A percentile compares a stretch with the other conserved stretches of the same genome.
phyloP scores from a whole-genome alignment of 768 basidiomycete species.

The Lactarius psammicola region DNA sequence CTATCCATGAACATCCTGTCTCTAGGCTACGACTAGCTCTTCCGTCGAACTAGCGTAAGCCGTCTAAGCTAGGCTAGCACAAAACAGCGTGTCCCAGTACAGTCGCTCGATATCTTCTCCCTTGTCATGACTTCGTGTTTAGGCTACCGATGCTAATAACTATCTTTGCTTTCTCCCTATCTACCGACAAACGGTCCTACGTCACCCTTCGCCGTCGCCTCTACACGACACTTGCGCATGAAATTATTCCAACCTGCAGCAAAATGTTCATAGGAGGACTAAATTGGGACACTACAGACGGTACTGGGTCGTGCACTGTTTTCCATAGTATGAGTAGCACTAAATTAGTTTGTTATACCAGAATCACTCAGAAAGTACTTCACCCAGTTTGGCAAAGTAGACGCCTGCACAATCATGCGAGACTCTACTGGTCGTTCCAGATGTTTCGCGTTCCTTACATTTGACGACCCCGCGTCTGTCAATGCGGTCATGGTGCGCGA shows the following conservation, averaged over 20 bases:
- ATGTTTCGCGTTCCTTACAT: constrained; percentile 97
- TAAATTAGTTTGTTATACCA: constrained; percentile 40
- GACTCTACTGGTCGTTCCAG: constrained; percentile 89
- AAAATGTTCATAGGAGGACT: constrained; percentile 99
- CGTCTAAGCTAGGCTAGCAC: constrained; percentile 59
- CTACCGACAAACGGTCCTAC: constrained; percentile 29
- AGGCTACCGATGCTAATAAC: constrained; percentile 77
- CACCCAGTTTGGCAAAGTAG: constrained; percentile 90
- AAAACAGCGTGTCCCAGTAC: constrained; percentile 52
- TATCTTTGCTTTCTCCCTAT: constrained; percentile 46
- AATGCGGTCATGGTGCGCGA: constrained; percentile 93
- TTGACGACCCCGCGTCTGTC: constrained; percentile 86
- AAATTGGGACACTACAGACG: constrained; percentile 99
- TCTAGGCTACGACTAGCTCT: constrained; percentile 31
- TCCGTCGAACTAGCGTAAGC: constrained; percentile 32
- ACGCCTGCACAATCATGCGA: constrained; percentile 97
- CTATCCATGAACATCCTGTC: constrained; percentile 25
- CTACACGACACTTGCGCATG: constrained; percentile 19
- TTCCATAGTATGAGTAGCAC: constrained; percentile 39
- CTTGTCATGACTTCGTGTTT: constrained; percentile 55
- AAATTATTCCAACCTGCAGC: constrained; percentile 46
- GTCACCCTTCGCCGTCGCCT: constrained; percentile 19
- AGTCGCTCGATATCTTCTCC: constrained; percentile 56
- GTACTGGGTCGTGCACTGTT: constrained; percentile 52
- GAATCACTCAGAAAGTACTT: constrained; percentile 83